A percentile compares a stretch with the other conserved stretches of the same genome.
Conservation (phyloP, 2,329 filamentous ascomycete species). For the Aspergillus niger region DNA sequence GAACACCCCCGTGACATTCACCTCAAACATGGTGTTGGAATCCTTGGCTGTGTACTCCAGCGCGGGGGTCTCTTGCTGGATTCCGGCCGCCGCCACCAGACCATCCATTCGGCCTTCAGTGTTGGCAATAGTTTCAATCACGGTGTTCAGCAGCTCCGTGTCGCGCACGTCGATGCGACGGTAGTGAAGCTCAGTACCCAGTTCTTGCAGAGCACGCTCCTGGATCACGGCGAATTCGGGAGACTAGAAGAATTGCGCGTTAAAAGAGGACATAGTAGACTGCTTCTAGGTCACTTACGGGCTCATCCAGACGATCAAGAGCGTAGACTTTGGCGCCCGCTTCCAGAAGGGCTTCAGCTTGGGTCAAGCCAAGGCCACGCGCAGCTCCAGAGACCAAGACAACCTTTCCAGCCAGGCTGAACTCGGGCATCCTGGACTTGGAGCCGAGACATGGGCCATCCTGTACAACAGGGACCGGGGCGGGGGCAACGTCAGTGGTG, state of each 20-base stretch:
- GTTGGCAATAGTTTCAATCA: conserved; percentile 69
- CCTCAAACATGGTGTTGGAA: conserved; percentile 63
- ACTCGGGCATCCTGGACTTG: conserved; percentile 64
- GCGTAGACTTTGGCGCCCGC: conserved; percentile 65
- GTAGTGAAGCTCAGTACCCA: conserved; percentile 71
- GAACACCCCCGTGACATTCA: conserved; percentile 63
- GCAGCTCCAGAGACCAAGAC: conserved; percentile 72
- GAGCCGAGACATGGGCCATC: conserved; percentile 34
- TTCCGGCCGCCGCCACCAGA: conserved; percentile 70
- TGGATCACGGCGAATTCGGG: conserved; percentile 67
- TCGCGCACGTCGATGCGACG: conserved; percentile 79
- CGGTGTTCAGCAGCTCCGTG: conserved; percentile 64
- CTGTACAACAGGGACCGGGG: conserved; percentile 29
- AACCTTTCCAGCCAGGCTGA: conserved; percentile 70
- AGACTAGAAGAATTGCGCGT: conserved; percentile 33
- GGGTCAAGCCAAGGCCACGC: conserved; percentile 70
- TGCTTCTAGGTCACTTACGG: conserved; percentile 28
- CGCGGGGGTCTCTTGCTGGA: conserved; percentile 79
- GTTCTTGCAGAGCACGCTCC: conserved; percentile 61
- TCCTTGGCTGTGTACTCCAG: conserved; percentile 72
- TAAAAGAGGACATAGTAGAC: not conserved
- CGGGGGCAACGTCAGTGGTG: conserved; percentile 28
- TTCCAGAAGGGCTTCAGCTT: conserved; percentile 73
- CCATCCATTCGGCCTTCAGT: conserved; percentile 75
- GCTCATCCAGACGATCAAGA: conserved; percentile 46